Percentiles rank a stretch among this genome's conserved stretches.
phyloP scores from a whole-genome alignment of 2,329 filamentous ascomycete species.

The Sordariomycetes sp. region DNA sequence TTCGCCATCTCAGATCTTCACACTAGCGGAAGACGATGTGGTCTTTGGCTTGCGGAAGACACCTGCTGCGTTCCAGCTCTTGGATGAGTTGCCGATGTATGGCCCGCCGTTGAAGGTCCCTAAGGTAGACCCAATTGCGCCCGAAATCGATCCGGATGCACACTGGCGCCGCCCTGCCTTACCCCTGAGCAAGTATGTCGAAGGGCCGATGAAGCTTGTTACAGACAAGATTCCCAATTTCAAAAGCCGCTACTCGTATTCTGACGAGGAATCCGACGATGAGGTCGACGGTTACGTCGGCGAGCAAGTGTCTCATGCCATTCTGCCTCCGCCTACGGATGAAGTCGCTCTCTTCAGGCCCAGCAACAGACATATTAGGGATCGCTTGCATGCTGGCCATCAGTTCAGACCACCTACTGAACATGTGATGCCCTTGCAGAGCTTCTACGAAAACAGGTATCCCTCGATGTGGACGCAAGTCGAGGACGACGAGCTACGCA shows the following conservation, averaged over 20 bases:
- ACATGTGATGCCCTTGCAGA: slow-evolving; percentile 79
- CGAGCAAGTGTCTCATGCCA: slow-evolving; percentile 34
- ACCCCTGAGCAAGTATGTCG: slow-evolving; percentile 78
- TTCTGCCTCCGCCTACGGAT: slow-evolving; percentile 58
- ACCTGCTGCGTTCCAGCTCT: slow-evolving; percentile 63
- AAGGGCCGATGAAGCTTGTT: slow-evolving; percentile 66
- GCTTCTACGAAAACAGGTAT: slow-evolving; percentile 79
- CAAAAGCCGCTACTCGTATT: slow-evolving; percentile 74
- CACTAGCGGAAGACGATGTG: slow-evolving; percentile 71
- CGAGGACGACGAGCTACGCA: slow-evolving; percentile 84
- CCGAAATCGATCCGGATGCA: slow-evolving; percentile 57
- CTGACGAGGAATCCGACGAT: slow-evolving; percentile 60
- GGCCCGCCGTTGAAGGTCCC: slow-evolving; percentile 53
- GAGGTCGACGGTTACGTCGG: slow-evolving; percentile 44
- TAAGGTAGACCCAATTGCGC: slow-evolving; percentile 44
- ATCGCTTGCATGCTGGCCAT: slow-evolving; percentile 82
- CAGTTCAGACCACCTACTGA: slow-evolving; percentile 91
- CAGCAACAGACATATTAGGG: slow-evolving; percentile 81
- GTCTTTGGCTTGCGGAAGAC: slow-evolving; percentile 71
- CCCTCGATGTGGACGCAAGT: slow-evolving; percentile 86
- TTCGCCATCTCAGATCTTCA: slow-evolving; percentile 72
- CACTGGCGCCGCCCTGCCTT: slow-evolving; percentile 69
- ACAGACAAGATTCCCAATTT: slow-evolving; percentile 60
- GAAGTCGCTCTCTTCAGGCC: slow-evolving; percentile 83
- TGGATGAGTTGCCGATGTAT: slow-evolving; percentile 77